Base-by-base conservation (phyloP, 169 alveolate species). In the Besnoitia besnoiti region DNA sequence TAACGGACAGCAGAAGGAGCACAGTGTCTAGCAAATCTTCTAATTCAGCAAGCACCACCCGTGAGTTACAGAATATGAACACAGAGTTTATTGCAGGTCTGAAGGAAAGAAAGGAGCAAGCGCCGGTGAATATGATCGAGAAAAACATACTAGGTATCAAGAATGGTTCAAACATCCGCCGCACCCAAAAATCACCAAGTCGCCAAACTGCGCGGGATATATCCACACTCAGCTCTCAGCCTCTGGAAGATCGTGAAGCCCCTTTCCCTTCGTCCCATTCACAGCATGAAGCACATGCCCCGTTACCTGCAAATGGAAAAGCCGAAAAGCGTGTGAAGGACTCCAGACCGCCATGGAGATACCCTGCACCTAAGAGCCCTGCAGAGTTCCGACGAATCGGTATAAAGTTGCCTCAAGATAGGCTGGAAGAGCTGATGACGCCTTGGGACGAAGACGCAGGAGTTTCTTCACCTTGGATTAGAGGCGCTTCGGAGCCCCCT, bases 351-450 rank as follows among this genome's bases (percentile, higher is more conserved):
- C 84, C 84, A 73, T 73, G 84, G 84, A 33, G 84, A 30, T 73
- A 37, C 33, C 84, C 84, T 39, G 84, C 84, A 21, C 84, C 84
- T 27, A 73, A 33, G 33, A 73, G 49, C 33, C 33, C 84, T n/a
- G 84, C 84, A 73, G 84, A 73, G 33, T 73, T 73, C 33, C 84
- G 84, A 37, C 84, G 84, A 73, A 39, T 73, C 24, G 84, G 46
- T 30, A 4, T 73, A 33, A 44, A 44, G 4, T 21, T 73, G 19
- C 84, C 84, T 5, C 46, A 0, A 10, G 84, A 73, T 39, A 73
- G 84, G 33, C 84, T 73, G 42, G 84, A 73, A 21, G 84, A 73
- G 84, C 84, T 73, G 49, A 73, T 21, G 40, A 73, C 49, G 16
- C 84, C 46, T 3, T 73, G 84, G 46, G 84, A 73, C 16, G 30